Conservation (phyloP, 768 basidiomycete genomes). For the Auriscalpium vulgare region DNA sequence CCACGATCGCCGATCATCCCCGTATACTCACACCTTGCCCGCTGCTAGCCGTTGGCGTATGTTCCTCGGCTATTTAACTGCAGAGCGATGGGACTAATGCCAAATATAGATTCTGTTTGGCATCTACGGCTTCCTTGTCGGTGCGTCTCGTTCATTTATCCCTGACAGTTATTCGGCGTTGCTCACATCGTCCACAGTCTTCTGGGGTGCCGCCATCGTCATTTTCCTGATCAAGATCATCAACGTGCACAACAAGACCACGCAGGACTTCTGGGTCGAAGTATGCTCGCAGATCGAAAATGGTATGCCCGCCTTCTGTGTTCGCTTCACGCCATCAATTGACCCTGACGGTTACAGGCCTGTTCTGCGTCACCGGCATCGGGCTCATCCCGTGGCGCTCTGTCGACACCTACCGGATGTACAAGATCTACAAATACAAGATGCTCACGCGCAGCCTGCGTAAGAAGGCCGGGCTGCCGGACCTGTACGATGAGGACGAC, state of each 20-base stretch:
- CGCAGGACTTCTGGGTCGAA: slow-evolving; percentile 78
- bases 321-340: not conserved
- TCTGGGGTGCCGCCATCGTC: slow-evolving; percentile 84
- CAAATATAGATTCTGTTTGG: slow-evolving; percentile 45
- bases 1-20: not conserved
- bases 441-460: slow-evolving; percentile 50
- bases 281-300: slow-evolving; percentile 70
- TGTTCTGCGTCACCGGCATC: slow-evolving; percentile 77
- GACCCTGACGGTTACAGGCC: slow-evolving; percentile 29
- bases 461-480: slow-evolving; percentile 52
- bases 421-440: slow-evolving; percentile 69
- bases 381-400: slow-evolving; percentile 74
- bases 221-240: slow-evolving; percentile 63
- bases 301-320: slow-evolving; percentile 30
- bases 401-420: slow-evolving; percentile 70
- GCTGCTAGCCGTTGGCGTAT: slow-evolving; percentile 55
- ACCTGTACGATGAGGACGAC: slow-evolving; percentile 68
- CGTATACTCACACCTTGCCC: not conserved
- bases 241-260: slow-evolving; percentile 58
- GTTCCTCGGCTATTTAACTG: slow-evolving; percentile 16
- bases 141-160: slow-evolving; percentile 25
- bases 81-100: not conserved
- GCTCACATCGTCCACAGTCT: slow-evolving; percentile 36
- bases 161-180: not conserved
- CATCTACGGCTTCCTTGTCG: slow-evolving; percentile 71